Evolutionary conservation across 768 basidiomycete genomes (phyloP), one percentile per base, ranked within the genome.

Genomic region (Rickenella mellea): DNA sequence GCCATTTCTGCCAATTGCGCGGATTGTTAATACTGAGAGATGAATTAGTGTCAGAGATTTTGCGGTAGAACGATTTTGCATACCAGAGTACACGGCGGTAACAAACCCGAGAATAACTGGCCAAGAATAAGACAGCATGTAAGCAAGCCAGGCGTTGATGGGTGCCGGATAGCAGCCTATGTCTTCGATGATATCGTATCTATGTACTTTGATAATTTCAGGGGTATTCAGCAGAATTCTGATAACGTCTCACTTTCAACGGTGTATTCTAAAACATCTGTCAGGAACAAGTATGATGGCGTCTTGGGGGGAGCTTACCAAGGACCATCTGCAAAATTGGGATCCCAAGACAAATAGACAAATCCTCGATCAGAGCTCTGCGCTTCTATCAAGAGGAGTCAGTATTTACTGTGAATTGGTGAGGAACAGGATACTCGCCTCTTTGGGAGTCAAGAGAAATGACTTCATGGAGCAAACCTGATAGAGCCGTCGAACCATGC

Each of bases 131-230:
- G 54, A 42, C 12, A 71, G 48, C 11, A 57, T 43, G 40, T 61
- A 65, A 0, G 60, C 52, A 6, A 63, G 52, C 8, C 48, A 46
- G 6, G 67, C 62, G 47, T 67, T 64, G 39, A 71, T 72, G 11
- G 57, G 62, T 4, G 64, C 49, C 1, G 69, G 60, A 6, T 56
- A 49, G 50, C 80, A 82, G 1, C 81, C 81, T 32, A 73, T 59
- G 43, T 76, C 69, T 55, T 73, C 63, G 19, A 68, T 58, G 43
- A 83, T 68, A 53, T 78, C 69, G 62, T 76, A 83, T 42, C 81
- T 70, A 55, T 75, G 73, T 42, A 74, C 73, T 53, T n/a, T n/a
- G n/a, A n/a, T n/a, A n/a, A n/a, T n/a, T n/a, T n/a, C n/a, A n/a
- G n/a, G n/a, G n/a, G n/a, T n/a, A n/a, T n/a, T n/a, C n/a, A n/a